Percentiles rank a stretch among this genome's conserved stretches.
phyloP scores from a whole-genome alignment of 805 yeast genomes.

The Kregervanrija pseudodelftensis region DNA sequence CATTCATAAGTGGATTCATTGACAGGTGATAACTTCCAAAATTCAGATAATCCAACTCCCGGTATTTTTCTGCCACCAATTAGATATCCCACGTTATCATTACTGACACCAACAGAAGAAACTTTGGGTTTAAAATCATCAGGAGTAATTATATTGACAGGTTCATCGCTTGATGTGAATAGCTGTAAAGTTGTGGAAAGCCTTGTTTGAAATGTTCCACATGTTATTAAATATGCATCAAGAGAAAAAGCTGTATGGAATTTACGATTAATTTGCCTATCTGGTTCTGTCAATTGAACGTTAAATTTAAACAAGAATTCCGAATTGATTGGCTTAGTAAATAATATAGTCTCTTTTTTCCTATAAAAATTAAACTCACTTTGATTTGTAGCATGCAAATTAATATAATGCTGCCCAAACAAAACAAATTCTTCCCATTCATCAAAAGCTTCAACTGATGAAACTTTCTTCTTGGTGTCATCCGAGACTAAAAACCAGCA shows the following conservation, averaged over 20 bases:
- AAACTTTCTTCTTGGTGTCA: slow-evolving; percentile 34
- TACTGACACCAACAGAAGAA: slow-evolving; percentile 2
- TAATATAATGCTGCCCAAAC: slow-evolving; percentile 68
- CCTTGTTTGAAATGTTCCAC: slow-evolving; percentile 36
- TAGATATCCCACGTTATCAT: slow-evolving; percentile 22
- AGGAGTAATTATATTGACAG: neutral
- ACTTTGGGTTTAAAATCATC: slow-evolving; percentile 4
- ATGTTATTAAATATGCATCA: slow-evolving; percentile 22
- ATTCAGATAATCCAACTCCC: slow-evolving; percentile 34
- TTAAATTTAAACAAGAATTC: neutral
- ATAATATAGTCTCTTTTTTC: too few species aligned
- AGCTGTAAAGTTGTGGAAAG: slow-evolving; percentile 13
- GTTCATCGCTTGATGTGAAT: neutral
- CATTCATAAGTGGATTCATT: slow-evolving; percentile 27
- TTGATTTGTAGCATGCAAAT: slow-evolving; percentile 54
- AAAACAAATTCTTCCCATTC: slow-evolving; percentile 78
- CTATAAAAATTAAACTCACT: neutral
- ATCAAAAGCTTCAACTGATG: slow-evolving; percentile 60
- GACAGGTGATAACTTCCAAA: slow-evolving; percentile 30
- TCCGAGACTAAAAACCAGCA: slow-evolving; percentile 49
- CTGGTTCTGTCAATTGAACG: neutral
- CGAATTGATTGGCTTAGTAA: too few species aligned
- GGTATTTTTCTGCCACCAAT: slow-evolving; percentile 71
- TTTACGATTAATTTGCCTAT: slow-evolving; percentile 26
- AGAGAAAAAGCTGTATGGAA: slow-evolving; percentile 27